Percentiles rank a stretch among this genome's conserved stretches.
These are phyloP conservation scores for Herpetomonas tarakana DNA, from an alignment of 208 protist species.

Conservation along the genomic window DNA sequence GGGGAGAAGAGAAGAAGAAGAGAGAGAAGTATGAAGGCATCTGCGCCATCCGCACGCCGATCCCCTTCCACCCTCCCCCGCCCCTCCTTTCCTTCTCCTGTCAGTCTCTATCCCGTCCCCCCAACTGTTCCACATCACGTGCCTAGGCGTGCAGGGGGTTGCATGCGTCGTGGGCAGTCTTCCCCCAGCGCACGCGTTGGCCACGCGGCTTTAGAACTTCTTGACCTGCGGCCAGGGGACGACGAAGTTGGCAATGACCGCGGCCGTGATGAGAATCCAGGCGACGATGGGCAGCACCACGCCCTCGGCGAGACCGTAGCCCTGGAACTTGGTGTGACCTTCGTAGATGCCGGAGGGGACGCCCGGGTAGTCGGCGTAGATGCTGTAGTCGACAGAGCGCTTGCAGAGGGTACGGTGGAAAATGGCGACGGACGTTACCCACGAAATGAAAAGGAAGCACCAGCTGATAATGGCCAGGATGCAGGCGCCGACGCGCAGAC, in stretches of 20 bases:
- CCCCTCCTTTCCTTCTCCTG: not conserved
- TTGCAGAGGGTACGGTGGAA: slow-evolving; percentile 34
- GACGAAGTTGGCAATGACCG: slow-evolving; percentile 38
- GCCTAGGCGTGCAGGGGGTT: too few species aligned
- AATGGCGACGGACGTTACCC: slow-evolving; percentile 41
- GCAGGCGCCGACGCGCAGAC: slow-evolving; percentile 35
- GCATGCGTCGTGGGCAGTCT: too few species aligned
- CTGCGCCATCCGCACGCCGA: too few species aligned
- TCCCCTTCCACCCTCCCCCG: too few species aligned
- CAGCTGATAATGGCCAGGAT: slow-evolving; percentile 28
- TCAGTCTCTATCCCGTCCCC: slow-evolving; percentile 1
- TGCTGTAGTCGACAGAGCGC: slow-evolving; percentile 1
- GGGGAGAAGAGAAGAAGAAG: not conserved
- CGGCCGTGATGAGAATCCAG: slow-evolving; percentile 28
- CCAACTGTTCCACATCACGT: too few species aligned
- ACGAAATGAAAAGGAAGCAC: slow-evolving; percentile 42
- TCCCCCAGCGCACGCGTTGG: too few species aligned
- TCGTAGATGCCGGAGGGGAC: slow-evolving; percentile 44
- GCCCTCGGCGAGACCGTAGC: slow-evolving; percentile 53
- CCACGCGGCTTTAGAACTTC: not conserved
- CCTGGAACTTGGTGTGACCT: slow-evolving; percentile 33
- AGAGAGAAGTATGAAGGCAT: not conserved
- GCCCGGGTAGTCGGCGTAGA: slow-evolving; percentile 35
- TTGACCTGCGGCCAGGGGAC: slow-evolving; percentile 25
- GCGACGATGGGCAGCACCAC: slow-evolving; percentile 41